Evolutionary conservation across 106 monocot genomes (phyloP).

Genomic region (Ottelia alismoides): DNA sequence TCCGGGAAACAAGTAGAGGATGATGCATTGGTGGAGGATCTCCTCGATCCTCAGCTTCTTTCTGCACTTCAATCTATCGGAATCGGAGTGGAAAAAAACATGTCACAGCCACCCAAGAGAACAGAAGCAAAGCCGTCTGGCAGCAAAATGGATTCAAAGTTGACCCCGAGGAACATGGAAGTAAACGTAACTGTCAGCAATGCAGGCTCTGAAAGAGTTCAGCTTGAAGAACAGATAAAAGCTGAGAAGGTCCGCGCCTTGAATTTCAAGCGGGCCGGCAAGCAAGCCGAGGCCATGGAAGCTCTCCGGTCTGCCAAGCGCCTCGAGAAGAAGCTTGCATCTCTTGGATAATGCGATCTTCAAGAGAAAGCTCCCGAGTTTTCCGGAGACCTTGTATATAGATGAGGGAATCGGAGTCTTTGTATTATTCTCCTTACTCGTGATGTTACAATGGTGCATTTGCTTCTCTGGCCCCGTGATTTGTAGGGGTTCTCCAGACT

Average conservation of each 20-base stretch:
- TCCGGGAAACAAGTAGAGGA: conserved; percentile 6
- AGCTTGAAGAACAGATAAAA: conserved; percentile 77
- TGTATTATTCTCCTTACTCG: too few species aligned
- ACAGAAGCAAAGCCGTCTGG: background rate
- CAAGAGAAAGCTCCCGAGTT: too few species aligned
- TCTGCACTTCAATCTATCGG: conserved; percentile 74
- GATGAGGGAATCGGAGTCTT: too few species aligned
- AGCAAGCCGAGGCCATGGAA: conserved; percentile 78
- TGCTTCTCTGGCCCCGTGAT: too few species aligned
- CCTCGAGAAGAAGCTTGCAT: conserved; percentile 61
- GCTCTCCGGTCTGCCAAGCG: conserved; percentile 70
- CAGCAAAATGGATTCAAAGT: background rate
- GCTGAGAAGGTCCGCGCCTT: conserved; percentile 72
- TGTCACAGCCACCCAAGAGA: background rate
- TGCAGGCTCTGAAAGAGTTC: conserved; percentile 28
- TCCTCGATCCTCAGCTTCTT: conserved; percentile 87
- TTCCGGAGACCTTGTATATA: too few species aligned
- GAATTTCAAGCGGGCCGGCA: conserved; percentile 64
- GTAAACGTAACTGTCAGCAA: background rate
- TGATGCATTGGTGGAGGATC: conserved; percentile 39
- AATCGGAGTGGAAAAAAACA: conserved; percentile 51
- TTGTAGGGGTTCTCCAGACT: too few species aligned
- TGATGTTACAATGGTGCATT: too few species aligned
- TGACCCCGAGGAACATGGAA: background rate
- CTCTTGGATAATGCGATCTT: too few species aligned